Conservation (phyloP, 1,139 yeast species). For the Yamadazyma dushanensis region DNA sequence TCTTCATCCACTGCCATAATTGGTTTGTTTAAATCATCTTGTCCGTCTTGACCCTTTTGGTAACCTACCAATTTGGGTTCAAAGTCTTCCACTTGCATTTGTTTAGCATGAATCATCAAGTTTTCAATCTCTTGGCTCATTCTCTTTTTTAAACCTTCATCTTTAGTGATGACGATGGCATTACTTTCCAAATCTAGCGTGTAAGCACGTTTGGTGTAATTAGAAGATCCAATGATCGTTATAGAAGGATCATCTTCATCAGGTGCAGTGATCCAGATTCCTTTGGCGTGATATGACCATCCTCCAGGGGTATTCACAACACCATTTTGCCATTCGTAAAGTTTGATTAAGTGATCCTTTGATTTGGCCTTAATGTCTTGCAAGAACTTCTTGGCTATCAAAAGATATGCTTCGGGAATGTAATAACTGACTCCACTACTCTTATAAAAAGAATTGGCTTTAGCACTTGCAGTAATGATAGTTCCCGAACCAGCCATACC, state of each 20-base stretch:
- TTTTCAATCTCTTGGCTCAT: conserved; percentile 68
- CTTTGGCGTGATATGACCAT: conserved; percentile 99
- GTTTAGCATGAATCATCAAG: conserved; percentile 52
- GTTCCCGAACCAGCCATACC: conserved; percentile 59
- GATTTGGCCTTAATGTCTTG: conserved; percentile 49
- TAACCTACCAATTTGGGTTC: conserved; percentile 32
- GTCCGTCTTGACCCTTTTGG: conserved; percentile 18
- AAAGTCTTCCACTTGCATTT: conserved; percentile 59
- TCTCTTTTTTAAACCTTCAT: conserved; percentile 52
- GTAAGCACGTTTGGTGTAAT: conserved; percentile 89
- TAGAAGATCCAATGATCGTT: conserved; percentile 88
- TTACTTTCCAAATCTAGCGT: conserved; percentile 86
- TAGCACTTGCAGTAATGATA: conserved; percentile 87
- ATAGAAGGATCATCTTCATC: conserved; percentile 60
- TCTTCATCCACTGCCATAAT: conserved; percentile 48
- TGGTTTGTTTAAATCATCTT: conserved; percentile 18
- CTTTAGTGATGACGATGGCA: conserved; percentile 74
- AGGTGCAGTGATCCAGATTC: conserved; percentile 80
- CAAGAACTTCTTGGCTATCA: conserved; percentile 71
- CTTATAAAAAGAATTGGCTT: conserved; percentile 89
- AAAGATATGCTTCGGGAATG: conserved; percentile 84
- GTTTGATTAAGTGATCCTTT: conserved; percentile 47
- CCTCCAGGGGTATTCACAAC: conserved; percentile 78
- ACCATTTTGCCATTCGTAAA: conserved; percentile 88
- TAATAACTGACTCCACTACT: conserved; percentile 81